Percentiles rank a stretch among this genome's conserved stretches.
Conservation (phyloP, 2,329 filamentous ascomycete genomes). For the Ophiocordyceps australis region DNA sequence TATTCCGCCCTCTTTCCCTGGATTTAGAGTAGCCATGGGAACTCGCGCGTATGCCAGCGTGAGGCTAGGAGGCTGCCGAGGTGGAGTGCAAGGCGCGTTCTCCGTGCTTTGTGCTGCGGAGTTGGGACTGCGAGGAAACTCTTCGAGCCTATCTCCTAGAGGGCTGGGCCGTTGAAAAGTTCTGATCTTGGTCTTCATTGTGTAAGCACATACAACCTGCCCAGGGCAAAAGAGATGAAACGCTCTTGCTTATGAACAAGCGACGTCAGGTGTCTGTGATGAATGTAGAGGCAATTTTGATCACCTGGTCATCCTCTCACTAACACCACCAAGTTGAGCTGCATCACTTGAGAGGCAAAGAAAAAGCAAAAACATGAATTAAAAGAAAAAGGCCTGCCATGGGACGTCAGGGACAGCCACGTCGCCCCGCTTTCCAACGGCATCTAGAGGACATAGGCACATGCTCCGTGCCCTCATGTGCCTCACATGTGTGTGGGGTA, state of each 20-base stretch:
- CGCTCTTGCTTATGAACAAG: conserved; percentile 61
- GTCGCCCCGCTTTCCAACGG: too few species aligned
- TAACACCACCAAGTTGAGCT: too few species aligned
- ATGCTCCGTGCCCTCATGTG: too few species aligned
- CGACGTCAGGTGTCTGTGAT: conserved; percentile 76
- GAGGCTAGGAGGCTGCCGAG: conserved; percentile 5
- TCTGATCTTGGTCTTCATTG: conserved; percentile 18
- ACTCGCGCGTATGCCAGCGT: conserved; percentile 18
- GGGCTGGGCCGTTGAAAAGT: conserved; percentile 45
- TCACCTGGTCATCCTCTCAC: too few species aligned
- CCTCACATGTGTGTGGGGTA: too few species aligned
- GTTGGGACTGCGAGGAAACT: conserved; percentile 14
- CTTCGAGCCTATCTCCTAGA: conserved; percentile 49
- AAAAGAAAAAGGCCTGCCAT: too few species aligned
- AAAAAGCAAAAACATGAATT: too few species aligned
- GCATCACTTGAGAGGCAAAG: too few species aligned
- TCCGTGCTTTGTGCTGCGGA: conserved; percentile 20
- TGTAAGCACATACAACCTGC: conserved; percentile 9
- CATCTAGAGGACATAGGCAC: too few species aligned
- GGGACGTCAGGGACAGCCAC: too few species aligned
- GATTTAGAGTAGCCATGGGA: conserved; percentile 33
- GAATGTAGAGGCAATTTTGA: conserved; percentile 87
- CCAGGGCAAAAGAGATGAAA: conserved; percentile 61
- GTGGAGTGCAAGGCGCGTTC: conserved; percentile 9
- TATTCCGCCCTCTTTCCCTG: conserved; percentile 47